phyloP scores from a whole-genome alignment of 768 basidiomycete genomes.

The Terana coerulea region DNA sequence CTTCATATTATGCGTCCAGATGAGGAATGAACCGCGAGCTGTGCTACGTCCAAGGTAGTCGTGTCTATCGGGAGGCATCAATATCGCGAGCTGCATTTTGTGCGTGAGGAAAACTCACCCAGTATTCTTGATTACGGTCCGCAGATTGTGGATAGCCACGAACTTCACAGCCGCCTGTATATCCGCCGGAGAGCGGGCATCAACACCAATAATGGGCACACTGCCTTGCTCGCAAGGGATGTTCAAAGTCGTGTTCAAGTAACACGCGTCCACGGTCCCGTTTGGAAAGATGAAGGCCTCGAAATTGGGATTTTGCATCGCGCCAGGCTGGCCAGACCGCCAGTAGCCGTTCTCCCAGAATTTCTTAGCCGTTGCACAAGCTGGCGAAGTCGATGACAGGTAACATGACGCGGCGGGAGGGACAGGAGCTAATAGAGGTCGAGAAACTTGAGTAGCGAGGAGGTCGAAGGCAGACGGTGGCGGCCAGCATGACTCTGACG shows the following conservation, averaged over 20 bases:
- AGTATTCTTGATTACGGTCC: conserved; percentile 31
- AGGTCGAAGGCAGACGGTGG: conserved; percentile 27
- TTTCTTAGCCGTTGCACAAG: conserved; percentile 32
- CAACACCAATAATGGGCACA: conserved; percentile 38
- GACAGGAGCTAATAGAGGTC: conserved; percentile 38
- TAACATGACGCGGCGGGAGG: conserved; percentile 43
- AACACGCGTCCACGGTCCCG: conserved; percentile 49
- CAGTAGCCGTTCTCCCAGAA: conserved; percentile 33
- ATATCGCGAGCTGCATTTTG: background rate
- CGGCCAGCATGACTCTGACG: conserved; percentile 42
- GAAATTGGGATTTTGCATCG: conserved; percentile 33
- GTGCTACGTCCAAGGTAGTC: conserved; percentile 38
- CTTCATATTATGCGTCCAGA: conserved; percentile 42
- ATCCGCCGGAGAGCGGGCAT: conserved; percentile 35
- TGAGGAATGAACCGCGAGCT: conserved; percentile 33
- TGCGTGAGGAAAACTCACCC: conserved; percentile 8
- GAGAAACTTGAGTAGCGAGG: conserved; percentile 36
- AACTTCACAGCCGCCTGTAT: conserved; percentile 39
- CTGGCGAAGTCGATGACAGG: conserved; percentile 26
- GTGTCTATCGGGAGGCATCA: conserved; percentile 17
- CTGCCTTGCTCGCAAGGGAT: conserved; percentile 41
- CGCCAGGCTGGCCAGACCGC: conserved; percentile 38
- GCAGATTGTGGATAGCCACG: conserved; percentile 32
- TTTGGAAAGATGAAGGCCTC: conserved; percentile 35
- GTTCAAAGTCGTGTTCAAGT: conserved; percentile 39